These are phyloP conservation scores for Parafenestella ontariensis DNA, from an alignment of 2,329 filamentous ascomycete species.

Conservation along the genomic window DNA sequence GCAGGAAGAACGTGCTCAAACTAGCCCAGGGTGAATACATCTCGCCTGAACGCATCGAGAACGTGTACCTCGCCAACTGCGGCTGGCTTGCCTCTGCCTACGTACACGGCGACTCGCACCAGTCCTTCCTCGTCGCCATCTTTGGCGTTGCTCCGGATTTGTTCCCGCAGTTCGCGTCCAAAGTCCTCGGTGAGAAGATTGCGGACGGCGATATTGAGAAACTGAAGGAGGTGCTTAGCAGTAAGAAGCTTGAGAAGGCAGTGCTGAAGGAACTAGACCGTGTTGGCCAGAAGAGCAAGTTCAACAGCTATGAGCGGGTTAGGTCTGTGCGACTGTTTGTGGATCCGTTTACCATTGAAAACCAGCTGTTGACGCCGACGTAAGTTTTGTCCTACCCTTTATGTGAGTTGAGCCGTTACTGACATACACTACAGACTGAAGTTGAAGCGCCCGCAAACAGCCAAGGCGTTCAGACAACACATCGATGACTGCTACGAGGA, in stretches of 20 bases:
- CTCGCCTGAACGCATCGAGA: slow-evolving; percentile 95
- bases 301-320: slow-evolving; percentile 90
- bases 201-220: slow-evolving; percentile 69
- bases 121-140: slow-evolving; percentile 82
- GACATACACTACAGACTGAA: slow-evolving; percentile 62
- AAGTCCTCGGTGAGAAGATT: slow-evolving; percentile 74
- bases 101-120: slow-evolving; percentile 86
- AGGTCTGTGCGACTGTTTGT: slow-evolving; percentile 75
- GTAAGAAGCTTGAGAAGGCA: slow-evolving; percentile 75
- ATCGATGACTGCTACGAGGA: slow-evolving; percentile 69
- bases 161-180: slow-evolving; percentile 82
- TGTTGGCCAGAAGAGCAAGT: slow-evolving; percentile 82
- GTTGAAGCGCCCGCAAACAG: slow-evolving; percentile 72
- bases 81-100: slow-evolving; percentile 81
- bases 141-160: slow-evolving; percentile 86
- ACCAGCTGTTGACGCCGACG: slow-evolving; percentile 88
- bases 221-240: slow-evolving; percentile 69
- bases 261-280: slow-evolving; percentile 80
- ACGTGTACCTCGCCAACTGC: slow-evolving; percentile 84
- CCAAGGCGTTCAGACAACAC: slow-evolving; percentile 65
- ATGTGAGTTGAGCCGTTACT: slow-evolving; percentile 18
- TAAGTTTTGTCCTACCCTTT: slow-evolving; percentile 60
- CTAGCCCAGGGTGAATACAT: slow-evolving; percentile 98
- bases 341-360: slow-evolving; percentile 93
- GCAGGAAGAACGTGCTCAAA: slow-evolving; percentile 99